These are phyloP conservation scores for Claviceps cyperi DNA, from an alignment of 2,329 filamentous ascomycete genomes.

Conservation along the genomic window DNA sequence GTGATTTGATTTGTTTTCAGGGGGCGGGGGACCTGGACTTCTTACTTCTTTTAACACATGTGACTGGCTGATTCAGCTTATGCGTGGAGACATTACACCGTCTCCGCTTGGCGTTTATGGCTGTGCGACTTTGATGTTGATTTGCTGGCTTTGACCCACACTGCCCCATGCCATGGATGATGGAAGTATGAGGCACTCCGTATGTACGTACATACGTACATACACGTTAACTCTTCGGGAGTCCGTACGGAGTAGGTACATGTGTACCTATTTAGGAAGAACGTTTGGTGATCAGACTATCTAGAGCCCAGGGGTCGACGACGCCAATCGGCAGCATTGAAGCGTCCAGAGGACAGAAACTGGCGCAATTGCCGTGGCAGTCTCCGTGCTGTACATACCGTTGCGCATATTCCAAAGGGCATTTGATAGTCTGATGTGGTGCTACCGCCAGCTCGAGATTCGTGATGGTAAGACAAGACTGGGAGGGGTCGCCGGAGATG, in stretches of 20 bases:
- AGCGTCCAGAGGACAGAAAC: neutral
- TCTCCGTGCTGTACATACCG: neutral
- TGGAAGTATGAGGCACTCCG: no score
- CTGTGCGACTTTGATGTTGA: slow-evolving; percentile 12
- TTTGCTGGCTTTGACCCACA: slow-evolving; percentile 14
- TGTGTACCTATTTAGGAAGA: no score
- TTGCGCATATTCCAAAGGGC: neutral
- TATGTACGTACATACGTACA: no score
- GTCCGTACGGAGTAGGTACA: no score
- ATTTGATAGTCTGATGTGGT: neutral
- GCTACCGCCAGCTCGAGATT: neutral
- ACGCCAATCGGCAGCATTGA: neutral
- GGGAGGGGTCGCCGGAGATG: neutral
- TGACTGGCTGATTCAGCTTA: slow-evolving; percentile 37
- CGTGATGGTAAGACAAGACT: neutral
- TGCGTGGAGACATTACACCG: slow-evolving; percentile 18
- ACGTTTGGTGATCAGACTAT: neutral
- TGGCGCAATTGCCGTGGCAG: neutral
- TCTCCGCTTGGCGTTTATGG: slow-evolving; percentile 11
- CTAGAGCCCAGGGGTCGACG: neutral
- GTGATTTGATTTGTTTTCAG: slow-evolving; percentile 31
- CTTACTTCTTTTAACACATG: slow-evolving; percentile 27
- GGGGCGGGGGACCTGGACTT: slow-evolving; percentile 25
- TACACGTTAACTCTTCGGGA: no score
- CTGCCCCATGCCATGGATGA: slow-evolving; percentile 8